These are phyloP conservation scores for Scleroderma citrinum DNA, from an alignment of 768 basidiomycete species.

Conservation along the genomic window DNA sequence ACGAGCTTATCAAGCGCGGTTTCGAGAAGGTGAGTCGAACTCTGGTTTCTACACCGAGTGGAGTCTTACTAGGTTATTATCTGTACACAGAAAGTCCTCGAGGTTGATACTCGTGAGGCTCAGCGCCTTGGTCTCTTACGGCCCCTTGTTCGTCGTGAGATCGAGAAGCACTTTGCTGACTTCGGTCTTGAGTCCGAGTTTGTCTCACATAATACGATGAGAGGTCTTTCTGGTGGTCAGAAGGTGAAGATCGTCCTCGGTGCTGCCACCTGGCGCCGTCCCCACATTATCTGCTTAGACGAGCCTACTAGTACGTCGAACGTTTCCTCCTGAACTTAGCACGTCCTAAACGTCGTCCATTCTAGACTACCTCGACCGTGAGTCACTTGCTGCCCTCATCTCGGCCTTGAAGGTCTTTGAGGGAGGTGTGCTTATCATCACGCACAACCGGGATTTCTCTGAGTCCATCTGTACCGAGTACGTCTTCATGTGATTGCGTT, in stretches of 20 bases:
- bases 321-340: not conserved
- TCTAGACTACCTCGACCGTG: slow-evolving; percentile 96
- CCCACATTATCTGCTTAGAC: slow-evolving; percentile 95
- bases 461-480: slow-evolving; percentile 93
- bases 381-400: slow-evolving; percentile 98
- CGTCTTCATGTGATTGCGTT: slow-evolving; percentile 4
- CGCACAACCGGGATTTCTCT: slow-evolving; percentile 98
- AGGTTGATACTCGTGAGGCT: slow-evolving; percentile 95
- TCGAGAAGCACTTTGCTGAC: slow-evolving; percentile 99
- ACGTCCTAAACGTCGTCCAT: not conserved
- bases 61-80: not conserved
- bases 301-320: slow-evolving; percentile 79
- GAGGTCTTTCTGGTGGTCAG: slow-evolving; percentile 96
- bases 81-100: slow-evolving; percentile 74
- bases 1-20: slow-evolving; percentile 95
- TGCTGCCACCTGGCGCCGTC: slow-evolving; percentile 98
- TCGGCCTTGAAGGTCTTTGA: slow-evolving; percentile 97
- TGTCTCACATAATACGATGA: slow-evolving; percentile 98
- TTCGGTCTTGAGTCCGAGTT: slow-evolving; percentile 99
- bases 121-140: slow-evolving; percentile 93
- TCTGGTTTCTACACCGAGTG: not conserved
- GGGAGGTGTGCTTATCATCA: slow-evolving; percentile 97
- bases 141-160: slow-evolving; percentile 96
- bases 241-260: slow-evolving; percentile 99
- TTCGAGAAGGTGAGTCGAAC: slow-evolving; percentile 73